Evolutionary conservation across 225 moss, liverwort and hornwort genomes (phyloP).

Genomic region (Neckera pumila): DNA sequence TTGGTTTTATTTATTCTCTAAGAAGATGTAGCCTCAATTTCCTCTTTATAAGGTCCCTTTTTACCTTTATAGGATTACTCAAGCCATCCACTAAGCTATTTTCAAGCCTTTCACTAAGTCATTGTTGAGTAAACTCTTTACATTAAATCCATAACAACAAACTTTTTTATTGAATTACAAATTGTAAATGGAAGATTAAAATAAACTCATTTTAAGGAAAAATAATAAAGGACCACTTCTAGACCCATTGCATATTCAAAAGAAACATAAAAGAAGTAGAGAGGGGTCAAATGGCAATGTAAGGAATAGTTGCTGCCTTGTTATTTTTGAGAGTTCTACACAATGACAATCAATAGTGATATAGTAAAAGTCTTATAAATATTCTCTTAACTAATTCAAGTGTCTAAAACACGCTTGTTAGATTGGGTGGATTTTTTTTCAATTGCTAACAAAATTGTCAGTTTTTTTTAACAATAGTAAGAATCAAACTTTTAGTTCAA

Average conservation of each 20-base stretch:
- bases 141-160: rapidly evolving
- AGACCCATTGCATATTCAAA: no score
- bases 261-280: neutral
- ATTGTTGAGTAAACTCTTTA: rapidly evolving
- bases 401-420: neutral
- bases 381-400: no score
- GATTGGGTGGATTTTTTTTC: neutral
- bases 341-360: neutral
- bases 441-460: neutral
- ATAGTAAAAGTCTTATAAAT: neutral
- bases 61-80: neutral
- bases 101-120: neutral
- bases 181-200: neutral
- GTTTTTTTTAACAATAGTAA: no score
- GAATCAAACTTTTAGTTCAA: neutral
- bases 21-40: neutral
- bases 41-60: neutral
- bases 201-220: rapidly evolving
- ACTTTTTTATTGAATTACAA: neutral
- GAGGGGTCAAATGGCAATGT: rapidly evolving
- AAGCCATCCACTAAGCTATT: neutral
- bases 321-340: neutral
- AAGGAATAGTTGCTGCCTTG: rapidly evolving
- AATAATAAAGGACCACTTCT: neutral
- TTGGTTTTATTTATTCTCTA: no score